A percentile compares a stretch with the other conserved stretches of the same genome.
Conservation (phyloP, 2,329 filamentous ascomycete species). For the Nemania abortiva region DNA sequence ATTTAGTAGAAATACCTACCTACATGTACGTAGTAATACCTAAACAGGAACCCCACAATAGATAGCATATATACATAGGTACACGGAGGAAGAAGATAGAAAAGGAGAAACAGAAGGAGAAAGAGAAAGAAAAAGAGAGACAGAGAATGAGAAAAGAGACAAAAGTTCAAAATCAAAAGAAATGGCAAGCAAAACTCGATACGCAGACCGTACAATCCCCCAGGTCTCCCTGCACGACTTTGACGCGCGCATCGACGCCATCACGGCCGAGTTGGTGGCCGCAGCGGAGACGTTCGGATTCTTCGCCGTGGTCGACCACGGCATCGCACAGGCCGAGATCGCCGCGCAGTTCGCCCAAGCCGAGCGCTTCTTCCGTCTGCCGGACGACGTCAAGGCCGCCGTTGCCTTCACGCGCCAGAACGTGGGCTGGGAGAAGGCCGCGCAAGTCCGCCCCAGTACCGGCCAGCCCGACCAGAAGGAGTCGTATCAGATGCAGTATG, state of each 20-base stretch:
- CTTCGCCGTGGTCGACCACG: conserved; percentile 68
- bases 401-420: conserved; percentile 68
- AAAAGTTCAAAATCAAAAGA: not conserved
- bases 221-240: conserved; percentile 68
- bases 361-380: conserved; percentile 65
- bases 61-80: too few relatives aligned
- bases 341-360: conserved; percentile 64
- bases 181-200: conserved; percentile 53
- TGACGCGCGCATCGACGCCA: conserved; percentile 63
- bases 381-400: conserved; percentile 63
- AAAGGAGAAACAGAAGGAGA: too few relatives aligned
- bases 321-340: conserved; percentile 62
- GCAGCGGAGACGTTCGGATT: conserved; percentile 72
- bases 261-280: conserved; percentile 63
- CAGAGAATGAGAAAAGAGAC: not conserved
- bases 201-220: conserved; percentile 59
- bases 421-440: conserved; percentile 71
- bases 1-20: too few relatives aligned
- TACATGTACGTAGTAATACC: too few relatives aligned
- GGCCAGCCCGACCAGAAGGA: conserved; percentile 70
- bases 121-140: too few relatives aligned
- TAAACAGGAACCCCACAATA: too few relatives aligned
- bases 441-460: conserved; percentile 70
- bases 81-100: too few relatives aligned
- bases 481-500: conserved; percentile 72